phyloP scores from a whole-genome alignment of 1,284 basidiomycete species.

The Gastroboletus turbinatus region DNA sequence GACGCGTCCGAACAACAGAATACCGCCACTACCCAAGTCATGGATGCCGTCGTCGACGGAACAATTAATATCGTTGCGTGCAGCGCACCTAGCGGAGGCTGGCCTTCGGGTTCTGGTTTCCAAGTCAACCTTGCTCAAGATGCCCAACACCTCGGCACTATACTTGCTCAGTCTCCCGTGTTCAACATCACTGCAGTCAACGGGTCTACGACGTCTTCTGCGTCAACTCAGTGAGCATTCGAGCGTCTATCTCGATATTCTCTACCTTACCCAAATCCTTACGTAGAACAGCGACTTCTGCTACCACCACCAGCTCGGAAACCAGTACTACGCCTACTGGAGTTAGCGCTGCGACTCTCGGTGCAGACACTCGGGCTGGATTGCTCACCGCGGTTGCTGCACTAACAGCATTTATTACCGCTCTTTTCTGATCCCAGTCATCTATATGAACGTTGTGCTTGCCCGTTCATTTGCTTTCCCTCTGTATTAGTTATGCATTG shows the following conservation, averaged over 20 bases:
- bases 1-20: constrained; percentile 26
- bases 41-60: constrained; percentile 52
- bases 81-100: constrained; percentile 57
- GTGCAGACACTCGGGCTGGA: constrained; percentile 26
- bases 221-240: constrained; percentile 22
- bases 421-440: constrained; percentile 17
- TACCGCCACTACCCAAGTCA: constrained; percentile 37
- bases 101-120: constrained; percentile 54
- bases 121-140: constrained; percentile 69
- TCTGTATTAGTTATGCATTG: background rate
- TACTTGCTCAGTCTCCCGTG: constrained; percentile 63
- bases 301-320: constrained; percentile 23
- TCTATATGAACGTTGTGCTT: background rate
- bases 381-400: constrained; percentile 32
- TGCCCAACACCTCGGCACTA: constrained; percentile 42
- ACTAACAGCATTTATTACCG: constrained; percentile 27
- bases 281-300: constrained; percentile 17
- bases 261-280: constrained; percentile 10
- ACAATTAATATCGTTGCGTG: constrained; percentile 37
- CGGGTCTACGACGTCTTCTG: constrained; percentile 12
- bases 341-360: constrained; percentile 31
- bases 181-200: constrained; percentile 49
- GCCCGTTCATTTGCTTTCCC: background rate
- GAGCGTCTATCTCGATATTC: background rate
- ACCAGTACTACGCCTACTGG: constrained; percentile 28